These are phyloP conservation scores for Solanum hybrid DNA, from an alignment of 305 asterid species.

Conservation along the genomic window DNA sequence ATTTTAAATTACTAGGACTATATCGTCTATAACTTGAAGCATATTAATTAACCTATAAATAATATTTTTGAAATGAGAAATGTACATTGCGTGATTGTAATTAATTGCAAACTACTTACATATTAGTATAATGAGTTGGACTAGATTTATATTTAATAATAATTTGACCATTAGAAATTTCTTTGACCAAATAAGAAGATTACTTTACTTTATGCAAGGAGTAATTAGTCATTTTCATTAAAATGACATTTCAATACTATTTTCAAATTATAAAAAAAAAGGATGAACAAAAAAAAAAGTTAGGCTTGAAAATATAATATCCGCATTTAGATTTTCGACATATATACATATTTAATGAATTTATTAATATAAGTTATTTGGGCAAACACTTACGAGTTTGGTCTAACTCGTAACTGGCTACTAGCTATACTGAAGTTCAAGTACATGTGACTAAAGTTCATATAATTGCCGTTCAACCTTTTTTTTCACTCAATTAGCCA, in stretches of 20 bases:
- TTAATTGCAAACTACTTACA: not conserved
- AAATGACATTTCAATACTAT: not conserved
- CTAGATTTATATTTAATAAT: not conserved
- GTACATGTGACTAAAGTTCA: not conserved
- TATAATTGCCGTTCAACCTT: too few relatives aligned
- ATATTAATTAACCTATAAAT: not conserved
- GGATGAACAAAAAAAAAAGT: not conserved
- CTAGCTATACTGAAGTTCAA: not conserved
- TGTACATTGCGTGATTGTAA: not conserved
- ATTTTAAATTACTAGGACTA: not conserved
- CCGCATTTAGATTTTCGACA: not conserved
- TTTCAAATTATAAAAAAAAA: not conserved
- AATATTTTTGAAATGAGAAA: not conserved
- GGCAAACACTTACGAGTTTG: not conserved
- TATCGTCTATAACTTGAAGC: not conserved
- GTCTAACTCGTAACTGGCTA: not conserved
- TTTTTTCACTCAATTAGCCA: too few relatives aligned
- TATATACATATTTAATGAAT: not conserved
- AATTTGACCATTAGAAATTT: not conserved
- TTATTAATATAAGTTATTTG: not conserved
- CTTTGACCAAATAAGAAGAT: not conserved
- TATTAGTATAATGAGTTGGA: not conserved
- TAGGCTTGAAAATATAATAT: not conserved
- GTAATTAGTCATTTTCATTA: not conserved
- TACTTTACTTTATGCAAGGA: not conserved